Evolutionary conservation across 441 rosid species (phyloP).

Genomic region (Corymbia calophylla): DNA sequence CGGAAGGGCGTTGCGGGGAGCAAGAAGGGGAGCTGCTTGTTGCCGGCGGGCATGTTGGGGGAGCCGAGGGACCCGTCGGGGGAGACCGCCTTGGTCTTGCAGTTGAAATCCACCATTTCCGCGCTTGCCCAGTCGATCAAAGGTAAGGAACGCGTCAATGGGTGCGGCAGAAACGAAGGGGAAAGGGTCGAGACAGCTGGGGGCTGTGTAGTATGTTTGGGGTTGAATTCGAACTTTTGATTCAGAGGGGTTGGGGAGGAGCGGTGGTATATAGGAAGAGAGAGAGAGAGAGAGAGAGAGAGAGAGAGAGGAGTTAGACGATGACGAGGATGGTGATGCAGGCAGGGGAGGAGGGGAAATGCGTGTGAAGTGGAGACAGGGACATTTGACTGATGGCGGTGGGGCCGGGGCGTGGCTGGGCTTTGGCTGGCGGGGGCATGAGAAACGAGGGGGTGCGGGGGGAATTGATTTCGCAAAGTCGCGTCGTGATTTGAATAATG

Average conservation of each 20-base stretch:
- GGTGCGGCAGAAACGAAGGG: background rate
- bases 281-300: no score
- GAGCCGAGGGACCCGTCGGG: conserved; percentile 38
- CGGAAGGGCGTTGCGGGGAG: conserved; percentile 35
- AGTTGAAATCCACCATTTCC: conserved; percentile 69
- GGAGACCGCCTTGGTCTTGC: conserved; percentile 57
- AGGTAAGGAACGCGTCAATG: background rate
- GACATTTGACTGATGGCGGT: background rate
- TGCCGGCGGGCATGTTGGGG: conserved; percentile 20
- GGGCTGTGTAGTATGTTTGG: background rate
- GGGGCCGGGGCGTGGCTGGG: background rate
- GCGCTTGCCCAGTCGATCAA: accelerated
- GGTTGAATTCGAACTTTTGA: background rate
- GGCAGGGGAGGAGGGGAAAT: background rate
- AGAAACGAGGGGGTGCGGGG: background rate
- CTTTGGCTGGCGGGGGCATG: background rate
- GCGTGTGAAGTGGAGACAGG: background rate
- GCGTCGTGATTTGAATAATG: background rate
- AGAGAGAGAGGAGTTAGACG: background rate
- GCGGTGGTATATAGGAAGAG: conserved; percentile 13
- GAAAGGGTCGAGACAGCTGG: background rate
- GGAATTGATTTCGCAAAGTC: conserved; percentile 9
- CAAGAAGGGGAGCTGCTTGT: conserved; percentile 27
- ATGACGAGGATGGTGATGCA: background rate
- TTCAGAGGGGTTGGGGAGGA: background rate